Conservation (phyloP, 495 filamentous ascomycete genomes). For the Hypoxylon lenormandii region DNA sequence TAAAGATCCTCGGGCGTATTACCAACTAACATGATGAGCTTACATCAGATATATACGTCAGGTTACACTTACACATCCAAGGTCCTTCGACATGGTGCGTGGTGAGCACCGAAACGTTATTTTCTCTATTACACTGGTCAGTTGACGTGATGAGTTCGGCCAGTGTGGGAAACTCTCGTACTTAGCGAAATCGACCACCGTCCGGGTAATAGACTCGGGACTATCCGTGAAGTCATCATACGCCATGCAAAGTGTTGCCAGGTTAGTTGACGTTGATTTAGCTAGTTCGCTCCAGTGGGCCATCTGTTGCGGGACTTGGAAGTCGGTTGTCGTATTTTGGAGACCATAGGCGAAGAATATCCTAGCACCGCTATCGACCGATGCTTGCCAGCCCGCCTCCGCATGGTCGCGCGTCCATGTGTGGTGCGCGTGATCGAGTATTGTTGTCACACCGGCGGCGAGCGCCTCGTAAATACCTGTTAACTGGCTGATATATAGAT, state of each 20-base stretch:
- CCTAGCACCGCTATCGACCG: constrained; percentile 53
- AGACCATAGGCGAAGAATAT: constrained; percentile 54
- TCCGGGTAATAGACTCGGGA: constrained; percentile 30
- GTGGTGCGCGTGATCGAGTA: constrained; percentile 51
- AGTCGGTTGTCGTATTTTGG: constrained; percentile 37
- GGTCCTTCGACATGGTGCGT: constrained; percentile 52
- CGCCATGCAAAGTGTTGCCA: constrained; percentile 49
- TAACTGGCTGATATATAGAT: constrained; percentile 58
- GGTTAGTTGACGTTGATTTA: constrained; percentile 13
- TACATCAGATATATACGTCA: neutral
- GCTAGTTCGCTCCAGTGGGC: constrained; percentile 48
- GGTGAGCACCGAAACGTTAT: constrained; percentile 53
- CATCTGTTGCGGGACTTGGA: constrained; percentile 43
- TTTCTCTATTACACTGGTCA: constrained; percentile 27
- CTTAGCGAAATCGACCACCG: constrained; percentile 42
- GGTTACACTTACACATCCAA: constrained; percentile 50
- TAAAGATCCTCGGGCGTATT: constrained; percentile 50
- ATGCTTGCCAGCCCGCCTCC: constrained; percentile 52
- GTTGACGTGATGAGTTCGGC: neutral
- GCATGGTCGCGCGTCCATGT: constrained; percentile 58
- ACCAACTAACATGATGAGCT: constrained; percentile 29
- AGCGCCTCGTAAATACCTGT: constrained; percentile 57
- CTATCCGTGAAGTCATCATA: constrained; percentile 50
- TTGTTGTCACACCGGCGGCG: constrained; percentile 46
- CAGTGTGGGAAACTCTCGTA: constrained; percentile 3